Conservation (phyloP, 2,329 filamentous ascomycete genomes). For the Stachybotrys chartarum region DNA sequence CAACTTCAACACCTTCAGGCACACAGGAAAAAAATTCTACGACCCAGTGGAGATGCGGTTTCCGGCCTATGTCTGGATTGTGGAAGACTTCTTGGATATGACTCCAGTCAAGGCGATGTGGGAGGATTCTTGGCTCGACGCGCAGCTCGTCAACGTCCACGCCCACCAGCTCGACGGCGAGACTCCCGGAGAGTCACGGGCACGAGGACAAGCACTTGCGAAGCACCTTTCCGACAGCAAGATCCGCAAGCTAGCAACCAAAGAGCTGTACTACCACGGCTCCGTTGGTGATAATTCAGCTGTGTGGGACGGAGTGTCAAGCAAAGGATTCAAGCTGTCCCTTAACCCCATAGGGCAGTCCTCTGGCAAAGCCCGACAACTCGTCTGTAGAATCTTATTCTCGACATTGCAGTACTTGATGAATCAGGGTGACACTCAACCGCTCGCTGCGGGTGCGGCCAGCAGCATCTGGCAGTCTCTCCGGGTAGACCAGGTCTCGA, state of each 20-base stretch:
- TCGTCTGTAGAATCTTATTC: too few relatives aligned
- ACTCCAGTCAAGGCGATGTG: not conserved
- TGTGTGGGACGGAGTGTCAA: too few relatives aligned
- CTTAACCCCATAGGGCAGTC: too few relatives aligned
- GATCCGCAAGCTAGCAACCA: not conserved
- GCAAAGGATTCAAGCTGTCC: too few relatives aligned
- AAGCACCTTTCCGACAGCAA: not conserved
- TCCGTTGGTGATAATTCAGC: too few relatives aligned
- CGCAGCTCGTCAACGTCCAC: not conserved
- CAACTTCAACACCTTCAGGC: not conserved
- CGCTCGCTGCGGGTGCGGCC: not conserved
- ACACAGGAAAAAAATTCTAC: not conserved
- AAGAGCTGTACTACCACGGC: not conserved
- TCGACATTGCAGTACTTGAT: not conserved
- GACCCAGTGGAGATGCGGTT: not conserved
- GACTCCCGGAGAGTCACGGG: not conserved
- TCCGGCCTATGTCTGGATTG: not conserved
- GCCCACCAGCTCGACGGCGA: not conserved
- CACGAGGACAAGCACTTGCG: not conserved
- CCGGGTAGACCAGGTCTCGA: not conserved
- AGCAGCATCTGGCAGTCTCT: conserved; percentile 2
- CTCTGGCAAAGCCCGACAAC: too few relatives aligned
- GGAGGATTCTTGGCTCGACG: not conserved
- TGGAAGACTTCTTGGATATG: not conserved
- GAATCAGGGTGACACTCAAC: not conserved